Evolutionary conservation across 345 rosid species (phyloP), one percentile per base, ranked within the genome.

Genomic region (Pugionium dolabratum): DNA sequence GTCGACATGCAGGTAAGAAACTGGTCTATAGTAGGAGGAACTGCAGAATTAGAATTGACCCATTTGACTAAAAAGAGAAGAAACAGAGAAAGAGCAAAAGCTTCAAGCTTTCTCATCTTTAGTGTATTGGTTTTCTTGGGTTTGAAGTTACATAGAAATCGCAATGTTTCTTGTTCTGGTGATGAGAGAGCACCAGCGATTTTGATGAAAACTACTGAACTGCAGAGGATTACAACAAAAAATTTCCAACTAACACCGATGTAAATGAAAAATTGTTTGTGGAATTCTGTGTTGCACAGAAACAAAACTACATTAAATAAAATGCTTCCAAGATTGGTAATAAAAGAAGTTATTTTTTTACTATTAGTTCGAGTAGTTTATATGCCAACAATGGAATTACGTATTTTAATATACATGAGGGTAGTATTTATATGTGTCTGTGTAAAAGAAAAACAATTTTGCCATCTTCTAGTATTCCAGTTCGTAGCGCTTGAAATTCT

Each of bases 1-100:
- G 42, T 42, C 0, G 68, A 73, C 77, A 73, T 73, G 72, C 77
- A 73, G 53, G 45, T 53, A 9, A 66, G 77, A 53, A 73, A 59
- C 0, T 66, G 62, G 39, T 73, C 77, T 66, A 3, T 59, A 45
- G 6, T 60, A 30, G 50, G 72, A 66, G 40, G 33, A 49, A 33
- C 7, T 11, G 34, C 51, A 41, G 66, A 64, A 35, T 59, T 67
- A 59, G 77, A 73, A 31, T 3, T 66, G 9, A 61, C 77, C 77
- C 77, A 66, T 66, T 60, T 66, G 43, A 60, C 62, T 66, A 66
- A 52, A 35, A 72, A 50, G 27, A 60, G 41, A 66, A 73, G 77
- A 46, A 66, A 60, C 11, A 73, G 55, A 59, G 32, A 52, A 28
- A 73, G 11, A 60, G 32, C 62, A 43, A 64, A 72, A 53, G 66